A percentile compares a stretch with the other conserved stretches of the same genome.
These are phyloP conservation scores for Candida khao-thaluensis DNA, from an alignment of 805 yeast genomes.

Conservation along the genomic window DNA sequence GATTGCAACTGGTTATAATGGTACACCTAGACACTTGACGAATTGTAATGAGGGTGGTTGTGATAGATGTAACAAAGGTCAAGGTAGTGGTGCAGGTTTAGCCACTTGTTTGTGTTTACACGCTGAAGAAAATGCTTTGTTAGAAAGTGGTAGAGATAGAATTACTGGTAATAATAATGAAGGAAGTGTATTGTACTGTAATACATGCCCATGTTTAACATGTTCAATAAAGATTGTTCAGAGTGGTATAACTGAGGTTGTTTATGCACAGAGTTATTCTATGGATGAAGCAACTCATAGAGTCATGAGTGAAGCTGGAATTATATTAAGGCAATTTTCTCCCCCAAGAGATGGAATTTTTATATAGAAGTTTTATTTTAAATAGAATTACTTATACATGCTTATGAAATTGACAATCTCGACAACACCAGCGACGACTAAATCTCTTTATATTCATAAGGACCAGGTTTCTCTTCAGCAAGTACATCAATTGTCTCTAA, in stretches of 20 bases:
- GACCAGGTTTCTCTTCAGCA: slow-evolving; percentile 54
- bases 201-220: slow-evolving; percentile 96
- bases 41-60: slow-evolving; percentile 98
- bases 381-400: too few species aligned
- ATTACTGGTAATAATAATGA: slow-evolving; percentile 33
- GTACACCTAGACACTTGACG: slow-evolving; percentile 84
- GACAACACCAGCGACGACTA: too few species aligned
- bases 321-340: slow-evolving; percentile 54
- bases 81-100: slow-evolving; percentile 59
- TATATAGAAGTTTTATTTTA: slow-evolving; percentile 19
- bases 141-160: slow-evolving; percentile 92
- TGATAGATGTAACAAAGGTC: slow-evolving; percentile 75
- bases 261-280: slow-evolving; percentile 86
- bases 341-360: slow-evolving; percentile 43
- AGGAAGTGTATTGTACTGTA: slow-evolving; percentile 74
- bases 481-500: slow-evolving; percentile 54
- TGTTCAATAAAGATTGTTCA: slow-evolving; percentile 95
- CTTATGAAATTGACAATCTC: too few species aligned
- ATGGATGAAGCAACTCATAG: slow-evolving; percentile 81
- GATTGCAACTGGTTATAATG: slow-evolving; percentile 95
- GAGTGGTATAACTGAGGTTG: slow-evolving; percentile 86
- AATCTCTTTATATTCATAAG: slow-evolving; percentile 37
- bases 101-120: slow-evolving; percentile 91
- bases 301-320: slow-evolving; percentile 74
- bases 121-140: slow-evolving; percentile 94